Evolutionary conservation across 345 rosid genomes (phyloP).

Genomic region (Excoecaria agallocha): DNA sequence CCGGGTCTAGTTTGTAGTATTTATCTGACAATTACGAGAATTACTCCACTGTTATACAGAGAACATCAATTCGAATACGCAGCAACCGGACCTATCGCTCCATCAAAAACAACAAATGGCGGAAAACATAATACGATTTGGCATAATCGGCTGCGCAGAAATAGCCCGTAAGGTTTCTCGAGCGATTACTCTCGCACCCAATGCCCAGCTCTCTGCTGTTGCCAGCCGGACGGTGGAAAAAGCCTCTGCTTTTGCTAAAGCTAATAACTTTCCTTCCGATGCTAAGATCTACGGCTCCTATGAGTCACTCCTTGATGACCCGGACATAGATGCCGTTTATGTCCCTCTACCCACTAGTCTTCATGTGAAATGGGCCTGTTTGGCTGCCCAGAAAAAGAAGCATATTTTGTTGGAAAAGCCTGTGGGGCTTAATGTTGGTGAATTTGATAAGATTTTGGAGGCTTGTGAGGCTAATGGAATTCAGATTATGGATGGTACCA

Average conservation of each 20-base stretch:
- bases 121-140: constrained; percentile 41
- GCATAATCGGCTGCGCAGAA: constrained; percentile 67
- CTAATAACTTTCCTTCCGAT: constrained; percentile 55
- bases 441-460: constrained; percentile 56
- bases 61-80: no score
- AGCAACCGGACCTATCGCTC: background rate
- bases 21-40: no score
- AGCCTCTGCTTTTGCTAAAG: constrained; percentile 51
- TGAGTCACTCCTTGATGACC: constrained; percentile 69
- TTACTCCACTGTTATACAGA: no score
- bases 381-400: constrained; percentile 66
- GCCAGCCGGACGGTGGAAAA: constrained; percentile 60
- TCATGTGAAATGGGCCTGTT: constrained; percentile 64
- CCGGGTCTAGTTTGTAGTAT: no score
- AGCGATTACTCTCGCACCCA: constrained; percentile 61
- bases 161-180: constrained; percentile 70
- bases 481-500: constrained; percentile 87
- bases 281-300: constrained; percentile 65
- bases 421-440: constrained; percentile 48
- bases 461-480: constrained; percentile 64
- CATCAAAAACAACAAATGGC: constrained; percentile 22
- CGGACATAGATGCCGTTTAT: constrained; percentile 70
- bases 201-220: constrained; percentile 59
- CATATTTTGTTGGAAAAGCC: constrained; percentile 84
- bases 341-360: constrained; percentile 73